Evolutionary conservation across 2,329 filamentous ascomycete genomes (phyloP), one percentile per base, ranked within the genome.

Genomic region (Rachicladosporium sp.): DNA sequence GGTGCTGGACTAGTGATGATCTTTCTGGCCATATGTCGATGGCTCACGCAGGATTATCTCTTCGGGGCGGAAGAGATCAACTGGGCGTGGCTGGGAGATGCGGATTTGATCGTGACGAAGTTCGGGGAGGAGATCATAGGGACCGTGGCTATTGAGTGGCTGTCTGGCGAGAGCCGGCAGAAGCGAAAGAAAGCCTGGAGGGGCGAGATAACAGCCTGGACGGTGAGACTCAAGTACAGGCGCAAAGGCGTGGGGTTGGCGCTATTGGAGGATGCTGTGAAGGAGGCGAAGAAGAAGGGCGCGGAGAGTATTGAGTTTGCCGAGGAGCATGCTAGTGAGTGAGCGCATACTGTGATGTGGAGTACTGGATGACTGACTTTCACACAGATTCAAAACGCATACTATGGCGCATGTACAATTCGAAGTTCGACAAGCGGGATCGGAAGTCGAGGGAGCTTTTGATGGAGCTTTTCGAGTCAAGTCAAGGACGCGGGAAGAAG

Each of bases 161-260:
- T 80, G 49, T 64, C 59, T 52, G 59, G 55, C 54, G 54, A 63
- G 63, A 49, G 50, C 35, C 44, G 53, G 29, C 56, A 63, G 50
- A 60, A 60, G 52, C 52, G 66, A 43, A 63, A 65, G 49, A 66
- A 65, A 47, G 75, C 78, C 29, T 80, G 80, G 38, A 73, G 72
- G 45, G 82, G 79, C 6, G 66, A 86, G 35, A 79, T 94, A 42
- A 74, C 82, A 21, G 86, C 82, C 1, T 94, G 87, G 86, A 89
- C 85, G 2, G 83, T 86, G 2, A 70, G 71, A 54, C 62, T 78
- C 37, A 68, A 70, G 49, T 86, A 85, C 58, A 72, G 87, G 19
- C 68, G 74, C 27, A 74, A 76, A 46, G 85, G 86, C 0, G 67
- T 93, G 15, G 87, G 86, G 2, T 70, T 66, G 31, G 79, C 78